These are phyloP conservation scores for Schwanniomyces occidentalis DNA, from an alignment of 805 yeast species.

Conservation along the genomic window DNA sequence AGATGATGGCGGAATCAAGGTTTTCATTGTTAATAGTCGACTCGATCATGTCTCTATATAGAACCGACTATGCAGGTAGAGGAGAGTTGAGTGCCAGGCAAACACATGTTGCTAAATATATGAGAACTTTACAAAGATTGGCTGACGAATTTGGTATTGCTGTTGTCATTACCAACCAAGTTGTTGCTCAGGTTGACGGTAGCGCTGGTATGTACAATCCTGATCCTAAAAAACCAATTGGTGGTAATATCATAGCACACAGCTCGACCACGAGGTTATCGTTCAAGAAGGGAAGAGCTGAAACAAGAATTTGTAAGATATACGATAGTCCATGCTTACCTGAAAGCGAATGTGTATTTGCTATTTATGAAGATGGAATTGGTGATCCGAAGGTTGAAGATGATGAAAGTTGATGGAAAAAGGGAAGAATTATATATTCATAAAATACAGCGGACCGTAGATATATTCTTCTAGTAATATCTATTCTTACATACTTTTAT, in stretches of 20 bases:
- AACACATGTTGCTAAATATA: constrained; percentile 87
- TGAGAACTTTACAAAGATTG: constrained; percentile 86
- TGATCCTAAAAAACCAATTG: constrained; percentile 97
- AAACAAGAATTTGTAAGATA: constrained; percentile 89
- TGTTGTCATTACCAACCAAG: constrained; percentile 89
- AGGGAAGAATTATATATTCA: no score
- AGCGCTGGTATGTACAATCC: constrained; percentile 82
- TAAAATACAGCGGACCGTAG: no score
- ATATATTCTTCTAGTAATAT: no score
- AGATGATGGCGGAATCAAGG: constrained; percentile 93
- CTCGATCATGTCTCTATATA: constrained; percentile 92
- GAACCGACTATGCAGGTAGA: constrained; percentile 94
- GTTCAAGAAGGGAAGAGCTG: constrained; percentile 87
- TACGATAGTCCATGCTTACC: constrained; percentile 97
- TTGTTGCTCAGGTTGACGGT: constrained; percentile 96
- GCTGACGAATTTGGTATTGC: constrained; percentile 99
- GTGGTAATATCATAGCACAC: constrained; percentile 97
- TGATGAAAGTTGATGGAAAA: constrained; percentile 22
- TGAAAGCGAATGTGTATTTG: constrained; percentile 92
- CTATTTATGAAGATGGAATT: constrained; percentile 94
- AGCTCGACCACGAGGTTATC: constrained; percentile 91
- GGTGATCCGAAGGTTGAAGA: constrained; percentile 93
- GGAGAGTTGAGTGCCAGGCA: constrained; percentile 96
- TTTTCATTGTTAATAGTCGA: constrained; percentile 92
- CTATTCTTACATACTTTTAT: no score